Conservation (phyloP, 176 grass and related monocot species). For the Aegilops tauschii region DNA sequence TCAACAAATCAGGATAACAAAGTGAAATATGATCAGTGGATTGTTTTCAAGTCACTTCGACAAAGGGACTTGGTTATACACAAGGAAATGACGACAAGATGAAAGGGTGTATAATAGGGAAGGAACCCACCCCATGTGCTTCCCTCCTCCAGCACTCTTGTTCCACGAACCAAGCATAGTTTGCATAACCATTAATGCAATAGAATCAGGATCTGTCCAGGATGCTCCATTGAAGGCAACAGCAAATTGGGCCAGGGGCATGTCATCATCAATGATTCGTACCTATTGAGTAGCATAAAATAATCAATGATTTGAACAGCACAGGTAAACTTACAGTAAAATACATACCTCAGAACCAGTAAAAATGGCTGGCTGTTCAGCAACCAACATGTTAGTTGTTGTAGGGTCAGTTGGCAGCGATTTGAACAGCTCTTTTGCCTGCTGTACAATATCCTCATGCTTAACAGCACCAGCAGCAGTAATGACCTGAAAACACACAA, state of each 20-base stretch:
- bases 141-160: conserved; percentile 77
- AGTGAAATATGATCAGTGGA: neutral
- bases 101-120: neutral
- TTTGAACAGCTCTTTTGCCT: conserved; percentile 69
- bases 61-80: neutral
- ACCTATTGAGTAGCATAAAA: conserved; percentile 50
- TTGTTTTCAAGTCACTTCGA: neutral
- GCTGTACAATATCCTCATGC: conserved; percentile 84
- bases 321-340: neutral
- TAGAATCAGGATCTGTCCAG: conserved; percentile 86
- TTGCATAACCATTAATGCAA: conserved; percentile 99
- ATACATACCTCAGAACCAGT: conserved; percentile 87
- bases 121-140: conserved; percentile 75
- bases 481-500: conserved; percentile 65
- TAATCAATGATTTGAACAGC: conserved; percentile 5
- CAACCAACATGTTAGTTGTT: conserved; percentile 70
- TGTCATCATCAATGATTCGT: conserved; percentile 93
- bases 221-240: conserved; percentile 94
- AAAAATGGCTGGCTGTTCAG: conserved; percentile 69
- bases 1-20: conserved; percentile 1
- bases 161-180: conserved; percentile 96
- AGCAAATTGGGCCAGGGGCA: conserved; percentile 89
- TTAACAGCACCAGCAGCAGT: conserved; percentile 86
- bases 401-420: conserved; percentile 78
- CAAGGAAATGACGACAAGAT: neutral